Percentiles rank a stretch among this genome's conserved stretches.
phyloP scores from a whole-genome alignment of 2,329 filamentous ascomycete species.

The Bretziella fagacearum region DNA sequence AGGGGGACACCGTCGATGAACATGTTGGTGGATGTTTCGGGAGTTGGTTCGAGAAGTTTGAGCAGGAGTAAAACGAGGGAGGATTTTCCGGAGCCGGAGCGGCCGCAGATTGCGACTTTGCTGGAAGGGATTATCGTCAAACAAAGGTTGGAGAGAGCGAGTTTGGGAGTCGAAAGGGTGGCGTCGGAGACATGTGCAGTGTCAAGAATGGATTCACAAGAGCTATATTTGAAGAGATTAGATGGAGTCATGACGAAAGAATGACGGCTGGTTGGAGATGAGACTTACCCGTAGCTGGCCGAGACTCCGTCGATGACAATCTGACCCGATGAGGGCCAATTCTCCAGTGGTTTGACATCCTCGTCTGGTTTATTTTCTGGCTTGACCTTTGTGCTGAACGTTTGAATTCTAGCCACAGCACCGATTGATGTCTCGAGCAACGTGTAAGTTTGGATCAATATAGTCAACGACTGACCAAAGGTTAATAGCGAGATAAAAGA shows the following conservation, averaged over 20 bases:
- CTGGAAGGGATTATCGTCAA: constrained; percentile 21
- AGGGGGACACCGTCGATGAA: constrained; percentile 28
- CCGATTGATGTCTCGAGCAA: constrained; percentile 20
- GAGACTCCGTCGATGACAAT: constrained; percentile 22
- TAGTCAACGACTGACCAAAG: constrained; percentile 21
- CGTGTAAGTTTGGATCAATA: constrained; percentile 22
- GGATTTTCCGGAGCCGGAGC: constrained; percentile 29
- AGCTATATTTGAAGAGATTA: neutral
- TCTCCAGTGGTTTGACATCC: constrained; percentile 13
- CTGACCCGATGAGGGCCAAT: constrained; percentile 21
- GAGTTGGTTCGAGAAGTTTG: constrained; percentile 25
- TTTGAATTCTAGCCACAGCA: constrained; percentile 19
- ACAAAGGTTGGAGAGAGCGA: constrained; percentile 19
- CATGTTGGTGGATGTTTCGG: constrained; percentile 19
- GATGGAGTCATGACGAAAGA: neutral
- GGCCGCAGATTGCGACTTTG: constrained; percentile 24
- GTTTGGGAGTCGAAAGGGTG: constrained; percentile 4
- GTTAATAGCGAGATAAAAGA: constrained; percentile 24
- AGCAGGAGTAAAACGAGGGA: constrained; percentile 26
- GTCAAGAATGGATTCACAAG: neutral
- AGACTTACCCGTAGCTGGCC: constrained; percentile 20
- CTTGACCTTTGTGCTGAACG: constrained; percentile 18
- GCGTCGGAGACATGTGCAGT: neutral
- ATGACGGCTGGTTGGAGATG: neutral
- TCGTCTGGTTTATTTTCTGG: constrained; percentile 18